phyloP scores from a whole-genome alignment of 352 stramenopile genomes.

The Plasmopara muralis region DNA sequence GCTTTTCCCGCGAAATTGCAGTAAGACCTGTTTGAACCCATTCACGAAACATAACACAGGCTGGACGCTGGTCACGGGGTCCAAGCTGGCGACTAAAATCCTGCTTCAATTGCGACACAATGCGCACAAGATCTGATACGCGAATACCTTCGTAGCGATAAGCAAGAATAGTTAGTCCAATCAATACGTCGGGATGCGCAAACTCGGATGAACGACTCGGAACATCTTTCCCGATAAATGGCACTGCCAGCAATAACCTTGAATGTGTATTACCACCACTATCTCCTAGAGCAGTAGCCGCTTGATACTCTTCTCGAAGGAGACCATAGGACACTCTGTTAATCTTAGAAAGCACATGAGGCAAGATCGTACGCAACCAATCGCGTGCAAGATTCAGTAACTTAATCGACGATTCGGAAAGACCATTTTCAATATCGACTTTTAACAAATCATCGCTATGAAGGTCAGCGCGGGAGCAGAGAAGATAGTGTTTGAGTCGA shows the following conservation, averaged over 20 bases:
- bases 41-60: conserved; percentile 67
- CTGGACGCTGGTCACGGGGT: conserved; percentile 70
- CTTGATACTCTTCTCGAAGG: conserved; percentile 71
- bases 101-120: conserved; percentile 86
- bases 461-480: conserved; percentile 50
- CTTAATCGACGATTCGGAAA: conserved; percentile 90
- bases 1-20: conserved; percentile 21
- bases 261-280: conserved; percentile 91
- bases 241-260: conserved; percentile 94
- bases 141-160: conserved; percentile 89
- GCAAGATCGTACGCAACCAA: conserved; percentile 96
- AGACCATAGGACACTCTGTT: conserved; percentile 98
- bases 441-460: conserved; percentile 73
- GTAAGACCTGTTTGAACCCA: conserved; percentile 58
- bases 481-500: conserved; percentile 60
- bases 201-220: conserved; percentile 98
- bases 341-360: conserved; percentile 98
- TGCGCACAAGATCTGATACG: conserved; percentile 72
- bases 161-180: conserved; percentile 86
- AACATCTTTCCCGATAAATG: conserved; percentile 99
- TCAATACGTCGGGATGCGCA: conserved; percentile 96
- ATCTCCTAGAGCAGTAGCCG: conserved; percentile 37
- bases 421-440: conserved; percentile 60
- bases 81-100: conserved; percentile 83
- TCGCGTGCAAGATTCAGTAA: conserved; percentile 98